These are phyloP conservation scores for Emergomyces orientalis DNA, from an alignment of 2,329 filamentous ascomycete species.

Conservation along the genomic window DNA sequence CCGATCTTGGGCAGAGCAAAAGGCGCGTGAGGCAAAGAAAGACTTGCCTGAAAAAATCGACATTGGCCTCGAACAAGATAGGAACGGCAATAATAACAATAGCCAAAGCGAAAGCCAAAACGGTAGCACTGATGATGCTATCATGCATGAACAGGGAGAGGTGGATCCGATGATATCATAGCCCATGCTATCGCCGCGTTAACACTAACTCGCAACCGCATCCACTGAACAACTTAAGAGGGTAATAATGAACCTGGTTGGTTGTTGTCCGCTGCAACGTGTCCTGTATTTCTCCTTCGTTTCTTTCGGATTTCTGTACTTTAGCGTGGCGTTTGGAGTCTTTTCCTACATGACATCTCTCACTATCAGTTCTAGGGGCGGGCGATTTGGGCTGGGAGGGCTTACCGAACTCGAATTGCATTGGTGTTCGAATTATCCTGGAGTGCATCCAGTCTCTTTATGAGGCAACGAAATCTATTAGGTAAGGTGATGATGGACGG, in stretches of 20 bases:
- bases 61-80: conserved; percentile 34
- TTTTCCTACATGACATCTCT: background rate
- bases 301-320: background rate
- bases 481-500: background rate
- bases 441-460: background rate
- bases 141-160: conserved; percentile 36
- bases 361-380: background rate
- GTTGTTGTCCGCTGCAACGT: background rate
- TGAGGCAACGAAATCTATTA: background rate
- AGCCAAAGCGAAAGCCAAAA: conserved; percentile 19
- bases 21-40: conserved; percentile 40
- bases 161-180: conserved; percentile 34
- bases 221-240: background rate
- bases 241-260: background rate
- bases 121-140: conserved; percentile 29
- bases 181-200: conserved; percentile 7
- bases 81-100: conserved; percentile 20
- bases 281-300: background rate
- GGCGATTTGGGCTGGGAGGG: background rate
- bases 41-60: conserved; percentile 39
- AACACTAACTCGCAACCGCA: background rate
- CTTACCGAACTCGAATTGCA: background rate
- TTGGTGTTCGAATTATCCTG: background rate
- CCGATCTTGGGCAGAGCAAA: conserved; percentile 71
- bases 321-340: conserved; percentile 7